Evolutionary conservation across 179 eudicot genomes (phyloP).

Genomic region (Drosera spatulata): DNA sequence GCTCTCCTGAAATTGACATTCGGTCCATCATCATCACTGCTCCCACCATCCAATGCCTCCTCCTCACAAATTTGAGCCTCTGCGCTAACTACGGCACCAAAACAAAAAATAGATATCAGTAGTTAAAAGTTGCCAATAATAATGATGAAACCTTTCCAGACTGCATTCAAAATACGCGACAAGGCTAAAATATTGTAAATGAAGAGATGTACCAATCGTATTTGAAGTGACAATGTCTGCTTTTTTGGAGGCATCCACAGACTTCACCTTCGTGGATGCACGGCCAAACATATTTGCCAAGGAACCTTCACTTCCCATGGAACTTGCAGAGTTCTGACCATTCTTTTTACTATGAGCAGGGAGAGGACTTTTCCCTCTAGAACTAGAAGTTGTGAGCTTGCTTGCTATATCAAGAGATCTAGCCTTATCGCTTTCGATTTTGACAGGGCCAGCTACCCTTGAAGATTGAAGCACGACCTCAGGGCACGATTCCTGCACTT

Average conservation of each 20-base stretch:
- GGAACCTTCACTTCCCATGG: constrained; percentile 53
- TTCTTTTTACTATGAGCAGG: constrained; percentile 33
- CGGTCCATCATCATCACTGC: constrained; percentile 70
- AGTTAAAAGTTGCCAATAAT: too few relatives aligned
- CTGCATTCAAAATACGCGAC: too few relatives aligned
- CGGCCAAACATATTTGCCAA: constrained; percentile 88
- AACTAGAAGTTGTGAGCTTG: constrained; percentile 21
- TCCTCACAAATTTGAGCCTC: constrained; percentile 63
- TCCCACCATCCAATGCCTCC: constrained; percentile 46
- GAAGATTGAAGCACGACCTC: constrained; percentile 21
- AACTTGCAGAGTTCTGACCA: constrained; percentile 34
- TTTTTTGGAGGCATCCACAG: constrained; percentile 22
- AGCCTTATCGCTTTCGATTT: constrained; percentile 24
- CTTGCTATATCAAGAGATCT: constrained; percentile 18
- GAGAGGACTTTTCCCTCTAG: constrained; percentile 41
- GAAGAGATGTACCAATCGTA: constrained; percentile 35
- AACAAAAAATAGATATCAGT: constrained; percentile 10
- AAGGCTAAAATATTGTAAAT: background rate
- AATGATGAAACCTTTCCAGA: background rate
- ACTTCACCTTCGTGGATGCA: constrained; percentile 64
- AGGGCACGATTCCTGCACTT: constrained; percentile 39
- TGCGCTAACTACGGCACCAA: constrained; percentile 24
- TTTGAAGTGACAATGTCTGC: constrained; percentile 21
- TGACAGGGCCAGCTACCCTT: constrained; percentile 17
- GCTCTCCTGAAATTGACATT: constrained; percentile 57